Evolutionary conservation across 345 rosid genomes (phyloP), one percentile per base, ranked within the genome.

Genomic region (Zanthoxylum bungeanum): DNA sequence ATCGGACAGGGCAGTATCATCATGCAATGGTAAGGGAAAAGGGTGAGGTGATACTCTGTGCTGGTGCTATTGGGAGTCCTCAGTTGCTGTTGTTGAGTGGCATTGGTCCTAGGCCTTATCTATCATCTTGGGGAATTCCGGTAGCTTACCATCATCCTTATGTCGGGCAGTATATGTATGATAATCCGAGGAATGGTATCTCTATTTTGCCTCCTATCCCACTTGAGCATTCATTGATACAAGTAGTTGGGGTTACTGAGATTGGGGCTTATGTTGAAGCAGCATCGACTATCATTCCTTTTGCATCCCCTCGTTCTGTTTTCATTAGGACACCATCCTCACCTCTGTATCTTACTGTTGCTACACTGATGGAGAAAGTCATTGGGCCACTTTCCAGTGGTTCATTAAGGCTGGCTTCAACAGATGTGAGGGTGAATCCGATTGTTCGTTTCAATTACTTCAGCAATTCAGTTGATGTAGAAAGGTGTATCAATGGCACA

Each of bases 91-190:
- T 94, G 31, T 80, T 92, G 65, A 94, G 97, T 69, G 97, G 98
- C 51, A 85, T 92, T 24, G 97, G 97, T 65, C 85, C 97, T 1
- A 84, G 97, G 68, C 89, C 86, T 56, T 92, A 94, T 71, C 85
- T 92, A 36, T 89, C 97, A 2, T 83, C 93, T 70, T 90, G 89
- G 97, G 98, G 97, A 25, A 92, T 94, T 62, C 98, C 97, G 0
- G 91, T 90, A 60, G 89, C 83, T 2, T 80, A 80, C 74, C 91
- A 92, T 61, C 87, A 82, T 64, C 97, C 95, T 24, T 74, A 85
- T 62, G 97, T 92, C 4, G 97, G 97, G 11, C 89, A 83, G 55
- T 89, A 78, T 71, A 68, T 94, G 37, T 90, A 77, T 63, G 98
- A 94, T 64, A 94, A 92, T 73, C 97, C 95, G 3, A 73, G 98